Evolutionary conservation across 1,284 basidiomycete species (phyloP), one percentile per base, ranked within the genome.

Genomic region (Psilocybe mexicana): DNA sequence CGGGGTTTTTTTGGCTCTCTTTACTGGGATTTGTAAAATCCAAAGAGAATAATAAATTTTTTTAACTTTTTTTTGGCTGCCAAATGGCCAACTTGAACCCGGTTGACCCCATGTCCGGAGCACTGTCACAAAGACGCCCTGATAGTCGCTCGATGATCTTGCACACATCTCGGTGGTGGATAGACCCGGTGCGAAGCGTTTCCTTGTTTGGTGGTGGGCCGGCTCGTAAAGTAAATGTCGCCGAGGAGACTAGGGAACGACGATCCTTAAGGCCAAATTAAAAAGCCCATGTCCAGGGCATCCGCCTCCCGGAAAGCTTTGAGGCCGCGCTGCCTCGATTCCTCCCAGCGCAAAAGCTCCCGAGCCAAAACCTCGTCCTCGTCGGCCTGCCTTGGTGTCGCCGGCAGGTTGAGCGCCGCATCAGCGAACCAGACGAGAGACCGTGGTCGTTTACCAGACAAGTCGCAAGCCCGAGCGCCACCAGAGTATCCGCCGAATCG

Each of bases 271-370:
- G 24, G 54, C 54, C 12, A 59, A 26, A 10, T 44, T 43, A n/a
- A 26, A 25, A 59, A 59, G 36, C 54, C 57, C 8, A 25, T 10
- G 30, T 59, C 57, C 8, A n/a, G 40, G 5, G 26, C 40, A 44
- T 50, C 43, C 18, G 48, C 57, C 18, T 54, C 42, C 12, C 48
- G n/a, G 23, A 59, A 54, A 8, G 44, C 57, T 23, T 46, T 36
- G 12, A 59, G 52, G 3, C 48, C 42, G 4, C 14, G 24, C 28
- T 43, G 26, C 45, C 54, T 30, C 2, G 56, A 51, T 12, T 38
- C 43, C 23, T 47, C 26, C 56, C 56, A 58, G 18, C 18, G 18
- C 18, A 18, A 18, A 18, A 18, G 18, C 18, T 18, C 18, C 18
- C 18, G 18, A 18, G 18, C 18, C 18, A 18, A 18, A 18, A 18